Base-by-base conservation (phyloP, 305 asterid genomes). In the Rubia balearica region DNA sequence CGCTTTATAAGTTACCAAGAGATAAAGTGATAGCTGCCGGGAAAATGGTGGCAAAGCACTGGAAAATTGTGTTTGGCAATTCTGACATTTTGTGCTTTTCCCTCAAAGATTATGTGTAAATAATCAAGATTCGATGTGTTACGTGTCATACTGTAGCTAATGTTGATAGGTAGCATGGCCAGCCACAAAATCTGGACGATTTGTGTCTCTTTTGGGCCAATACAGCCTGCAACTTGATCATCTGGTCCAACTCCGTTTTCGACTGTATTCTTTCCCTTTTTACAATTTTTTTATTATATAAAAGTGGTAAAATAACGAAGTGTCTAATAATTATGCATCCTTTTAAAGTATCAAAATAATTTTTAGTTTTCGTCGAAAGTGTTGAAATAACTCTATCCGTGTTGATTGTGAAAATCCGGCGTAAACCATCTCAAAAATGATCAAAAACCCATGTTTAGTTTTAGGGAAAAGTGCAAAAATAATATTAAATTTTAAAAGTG, bases 271-370 rank as follows among this genome's bases (percentile, higher is more conserved):
- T 30, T 30, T 30, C 33, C 3, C 33, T 30, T 30, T 30, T 30
- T 30, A 30, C 33, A 30, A 30, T 30, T 30, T 3, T 1, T 30
- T 1, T 30, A 1, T 30, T 30, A 30, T 3, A 30, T 30, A 3
- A 30, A 30, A 30, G 33, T 30, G 33, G 1, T 30, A 30, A 30
- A 30, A 30, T 30, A 30, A 80, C 98, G 91, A 24, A 24, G 27
- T 24, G 27, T 24, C 27, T 0, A 24, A 24, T 24, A 24, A 24
- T 24, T 24, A 24, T 24, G 27, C 1, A 24, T 24, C 27, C 1
- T 24, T 24, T 24, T 0, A 24, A 24, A 24, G 27, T 24, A 1
- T 24, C 27, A 24, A 24, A 24, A 24, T 24, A 24, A 24, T 24
- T 24, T 24, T 24, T 24, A 24, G 27, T 24, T 24, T 24, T 24